Base-by-base conservation (phyloP, 768 basidiomycete genomes). In the Hygrocybe punicea region DNA sequence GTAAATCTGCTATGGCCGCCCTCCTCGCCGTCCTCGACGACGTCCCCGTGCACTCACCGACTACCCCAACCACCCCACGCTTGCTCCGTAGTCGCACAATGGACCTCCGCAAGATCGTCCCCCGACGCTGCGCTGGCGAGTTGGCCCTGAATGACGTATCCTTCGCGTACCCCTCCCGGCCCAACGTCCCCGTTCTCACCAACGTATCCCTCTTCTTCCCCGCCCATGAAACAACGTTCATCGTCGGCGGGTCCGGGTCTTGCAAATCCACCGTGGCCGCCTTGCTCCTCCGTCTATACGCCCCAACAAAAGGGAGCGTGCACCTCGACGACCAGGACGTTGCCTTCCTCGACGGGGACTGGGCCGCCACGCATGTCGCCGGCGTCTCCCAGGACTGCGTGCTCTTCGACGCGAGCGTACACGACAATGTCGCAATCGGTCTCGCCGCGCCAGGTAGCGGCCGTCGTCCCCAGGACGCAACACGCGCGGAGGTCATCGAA, bases 241-340 rank as follows among this genome's bases (percentile, higher is more conserved):
- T 98, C 62, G 93, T 98, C 17, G 96, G 96, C 9, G 73, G 88
- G 0, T 96, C 93, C 5, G 95, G 96, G 8, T 91, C 85, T 2
- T 94, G 96, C 36, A 98, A 98, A 75, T 93, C 91, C 21, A 98
- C 93, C 2, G 80, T 96, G 60, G 89, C 90, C 0, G 80, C 89
- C 1, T 79, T 98, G 2, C 75, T 98, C 1, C 85, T 94, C 19
- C 78, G 88, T 4, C 77, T 95, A 70, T 98, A 98, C 73, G 70
- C 77, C 4, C 81, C 87, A 1, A 75, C 77, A 17, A 59, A 65
- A n/a, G 93, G 91, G 1, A 76, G 77, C 2, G 81, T 98, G 51
- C 77, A 82, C 13, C 75, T 96, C 17, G 96, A 98, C 69, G 88
- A 95, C 60, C 86, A 91, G 62, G 84, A 87, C 35, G 71, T 92